These are phyloP conservation scores for Acephala macrosclerotiorum DNA, from an alignment of 2,329 filamentous ascomycete genomes.

Conservation along the genomic window DNA sequence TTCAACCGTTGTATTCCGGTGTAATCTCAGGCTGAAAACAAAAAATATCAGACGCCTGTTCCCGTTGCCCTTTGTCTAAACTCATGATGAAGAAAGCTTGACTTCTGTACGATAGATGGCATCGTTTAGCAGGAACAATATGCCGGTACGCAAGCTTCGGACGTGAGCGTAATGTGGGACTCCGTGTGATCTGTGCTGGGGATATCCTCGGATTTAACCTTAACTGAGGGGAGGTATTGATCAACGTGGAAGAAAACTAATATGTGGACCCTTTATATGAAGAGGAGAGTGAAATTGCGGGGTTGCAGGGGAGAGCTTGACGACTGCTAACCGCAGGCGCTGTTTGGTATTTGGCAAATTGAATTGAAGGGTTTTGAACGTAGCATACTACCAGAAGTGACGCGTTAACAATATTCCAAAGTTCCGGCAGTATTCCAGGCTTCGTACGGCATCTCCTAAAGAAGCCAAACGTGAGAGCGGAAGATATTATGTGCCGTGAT, in stretches of 20 bases:
- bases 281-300: conserved; percentile 24
- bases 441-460: conserved; percentile 3
- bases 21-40: conserved; percentile 19
- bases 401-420: conserved; percentile 16
- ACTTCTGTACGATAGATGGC: conserved; percentile 5
- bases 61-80: conserved; percentile 13
- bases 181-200: conserved; percentile 14
- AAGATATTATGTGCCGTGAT: neutral
- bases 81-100: conserved; percentile 1
- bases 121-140: conserved; percentile 19
- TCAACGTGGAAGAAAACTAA: conserved; percentile 12
- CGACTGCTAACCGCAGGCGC: conserved; percentile 4
- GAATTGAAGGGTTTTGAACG: neutral
- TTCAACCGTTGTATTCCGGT: neutral
- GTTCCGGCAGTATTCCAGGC: conserved; percentile 12
- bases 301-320: conserved; percentile 12
- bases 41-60: conserved; percentile 13
- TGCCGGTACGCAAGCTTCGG: conserved; percentile 8
- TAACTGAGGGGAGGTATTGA: conserved; percentile 15
- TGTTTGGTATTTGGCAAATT: conserved; percentile 23
- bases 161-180: neutral
- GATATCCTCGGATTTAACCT: conserved; percentile 6
- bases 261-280: conserved; percentile 19
- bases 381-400: conserved; percentile 3
- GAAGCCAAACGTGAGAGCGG: neutral